A percentile compares a stretch with the other conserved stretches of the same genome.
Evolutionary conservation across 345 rosid species (phyloP).

Genomic region (Lumnitzera littorea): DNA sequence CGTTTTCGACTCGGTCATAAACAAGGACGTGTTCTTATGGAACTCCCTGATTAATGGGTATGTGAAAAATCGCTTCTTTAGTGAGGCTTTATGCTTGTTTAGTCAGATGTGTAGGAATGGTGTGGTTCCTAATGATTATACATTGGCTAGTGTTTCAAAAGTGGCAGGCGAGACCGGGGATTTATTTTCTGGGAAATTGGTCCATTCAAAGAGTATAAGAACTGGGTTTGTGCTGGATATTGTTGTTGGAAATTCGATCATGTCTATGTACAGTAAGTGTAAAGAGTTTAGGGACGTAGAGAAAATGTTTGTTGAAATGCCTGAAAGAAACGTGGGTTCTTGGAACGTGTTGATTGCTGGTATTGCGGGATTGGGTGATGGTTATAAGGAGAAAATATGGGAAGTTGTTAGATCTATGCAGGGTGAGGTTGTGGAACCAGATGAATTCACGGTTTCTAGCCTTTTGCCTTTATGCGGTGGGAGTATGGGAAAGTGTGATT

Average conservation of each 20-base stretch:
- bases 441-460: constrained; percentile 49
- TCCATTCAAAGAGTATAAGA: constrained; percentile 37
- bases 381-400: constrained; percentile 13
- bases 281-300: constrained; percentile 19
- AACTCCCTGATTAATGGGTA: constrained; percentile 54
- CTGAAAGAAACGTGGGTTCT: constrained; percentile 33
- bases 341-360: constrained; percentile 38
- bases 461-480: constrained; percentile 37
- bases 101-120: constrained; percentile 22
- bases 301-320: constrained; percentile 49
- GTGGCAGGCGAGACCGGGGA: constrained; percentile 32
- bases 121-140: constrained; percentile 43
- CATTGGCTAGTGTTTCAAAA: constrained; percentile 37
- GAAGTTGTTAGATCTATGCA: constrained; percentile 26
- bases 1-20: constrained; percentile 32
- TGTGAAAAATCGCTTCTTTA: constrained; percentile 24
- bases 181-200: constrained; percentile 28
- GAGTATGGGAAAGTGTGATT: constrained; percentile 12
- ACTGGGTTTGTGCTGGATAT: constrained; percentile 32
- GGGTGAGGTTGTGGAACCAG: constrained; percentile 36
- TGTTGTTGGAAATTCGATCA: constrained; percentile 48
- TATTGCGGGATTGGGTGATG: constrained; percentile 15
- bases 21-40: constrained; percentile 30
- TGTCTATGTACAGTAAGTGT: constrained; percentile 51
- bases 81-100: constrained; percentile 36